A percentile compares a stretch with the other conserved stretches of the same genome.
These are phyloP conservation scores for Pseudogymnoascus sp. DNA, from an alignment of 2,329 filamentous ascomycete genomes.

Conservation along the genomic window DNA sequence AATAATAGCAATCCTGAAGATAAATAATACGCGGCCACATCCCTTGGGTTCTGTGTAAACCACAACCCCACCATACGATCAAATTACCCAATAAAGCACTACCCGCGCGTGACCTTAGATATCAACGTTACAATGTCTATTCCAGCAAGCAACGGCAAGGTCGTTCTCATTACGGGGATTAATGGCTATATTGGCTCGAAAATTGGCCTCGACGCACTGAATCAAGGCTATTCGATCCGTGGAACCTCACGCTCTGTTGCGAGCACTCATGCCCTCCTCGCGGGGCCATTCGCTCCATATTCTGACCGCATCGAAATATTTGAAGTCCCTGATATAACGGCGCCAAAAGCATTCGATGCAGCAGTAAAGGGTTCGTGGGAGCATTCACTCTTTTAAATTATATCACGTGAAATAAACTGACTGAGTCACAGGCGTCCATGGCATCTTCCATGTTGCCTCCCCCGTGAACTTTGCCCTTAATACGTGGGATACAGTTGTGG, in stretches of 20 bases:
- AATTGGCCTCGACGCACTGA: conserved; percentile 24
- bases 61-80: neutral
- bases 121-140: conserved; percentile 22
- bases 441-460: conserved; percentile 30
- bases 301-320: conserved; percentile 25
- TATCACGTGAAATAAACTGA: conserved; percentile 2
- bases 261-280: conserved; percentile 22
- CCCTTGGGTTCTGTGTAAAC: neutral
- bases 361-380: conserved; percentile 22
- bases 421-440: conserved; percentile 23
- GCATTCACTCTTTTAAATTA: neutral
- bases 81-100: neutral
- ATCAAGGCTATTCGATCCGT: conserved; percentile 28
- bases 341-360: conserved; percentile 27
- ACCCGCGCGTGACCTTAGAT: conserved; percentile 11
- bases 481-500: conserved; percentile 28
- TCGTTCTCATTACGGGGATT: conserved; percentile 30
- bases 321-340: conserved; percentile 28
- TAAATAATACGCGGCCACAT: neutral
- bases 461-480: conserved; percentile 28
- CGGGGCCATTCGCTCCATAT: conserved; percentile 26
- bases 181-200: conserved; percentile 31
- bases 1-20: neutral
- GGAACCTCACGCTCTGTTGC: conserved; percentile 27
- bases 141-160: conserved; percentile 24